Evolutionary conservation across 768 basidiomycete species (phyloP).

Genomic region (Trametes sanguinea): DNA sequence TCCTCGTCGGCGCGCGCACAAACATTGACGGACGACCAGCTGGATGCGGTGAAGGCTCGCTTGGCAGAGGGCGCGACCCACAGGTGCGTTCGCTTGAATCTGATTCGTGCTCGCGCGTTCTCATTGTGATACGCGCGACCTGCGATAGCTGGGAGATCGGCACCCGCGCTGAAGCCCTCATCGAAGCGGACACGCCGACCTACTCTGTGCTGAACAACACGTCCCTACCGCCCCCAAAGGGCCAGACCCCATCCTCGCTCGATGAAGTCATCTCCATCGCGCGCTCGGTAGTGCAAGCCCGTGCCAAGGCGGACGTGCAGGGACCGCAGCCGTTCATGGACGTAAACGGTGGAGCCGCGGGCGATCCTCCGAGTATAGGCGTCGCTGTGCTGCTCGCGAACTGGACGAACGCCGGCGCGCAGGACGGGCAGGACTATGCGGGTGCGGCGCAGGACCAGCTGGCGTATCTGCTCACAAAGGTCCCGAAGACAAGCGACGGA

Average conservation of each 20-base stretch:
- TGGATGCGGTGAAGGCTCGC: conserved; percentile 38
- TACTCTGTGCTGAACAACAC: conserved; percentile 46
- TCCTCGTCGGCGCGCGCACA: conserved; percentile 30
- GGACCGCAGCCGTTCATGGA: conserved; percentile 61
- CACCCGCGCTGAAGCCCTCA: conserved; percentile 50
- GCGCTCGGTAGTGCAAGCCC: conserved; percentile 47
- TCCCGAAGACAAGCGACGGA: conserved; percentile 68
- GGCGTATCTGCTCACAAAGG: conserved; percentile 55
- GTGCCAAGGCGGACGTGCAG: conserved; percentile 41
- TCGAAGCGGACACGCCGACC: conserved; percentile 47
- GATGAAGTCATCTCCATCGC: conserved; percentile 61
- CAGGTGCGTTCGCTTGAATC: conserved; percentile 34
- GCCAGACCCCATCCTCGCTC: conserved; percentile 41
- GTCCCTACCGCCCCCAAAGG: conserved; percentile 28
- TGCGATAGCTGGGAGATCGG: conserved; percentile 54
- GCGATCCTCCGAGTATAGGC: conserved; percentile 80
- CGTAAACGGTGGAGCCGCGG: conserved; percentile 58
- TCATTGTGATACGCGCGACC: background rate
- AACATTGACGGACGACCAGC: conserved; percentile 37
- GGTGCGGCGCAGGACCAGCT: conserved; percentile 68
- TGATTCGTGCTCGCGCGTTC: background rate
- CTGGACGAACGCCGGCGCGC: conserved; percentile 44
- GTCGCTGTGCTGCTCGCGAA: conserved; percentile 66
- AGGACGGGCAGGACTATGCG: conserved; percentile 55
- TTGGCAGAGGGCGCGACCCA: conserved; percentile 45